Conservation (phyloP, 495 filamentous ascomycete species). For the Letharia lupina region DNA sequence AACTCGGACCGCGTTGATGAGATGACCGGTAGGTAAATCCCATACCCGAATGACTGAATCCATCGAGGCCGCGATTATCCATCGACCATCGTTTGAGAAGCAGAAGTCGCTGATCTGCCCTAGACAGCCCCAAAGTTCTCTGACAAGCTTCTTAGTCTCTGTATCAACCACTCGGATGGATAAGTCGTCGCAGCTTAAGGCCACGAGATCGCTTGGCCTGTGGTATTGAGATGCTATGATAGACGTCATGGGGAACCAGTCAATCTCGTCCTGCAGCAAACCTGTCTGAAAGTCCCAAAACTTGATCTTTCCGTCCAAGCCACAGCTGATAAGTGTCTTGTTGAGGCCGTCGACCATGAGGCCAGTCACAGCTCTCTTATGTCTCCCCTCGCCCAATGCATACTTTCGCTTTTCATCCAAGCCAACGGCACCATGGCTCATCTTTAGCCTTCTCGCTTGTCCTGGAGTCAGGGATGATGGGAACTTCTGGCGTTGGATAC, state of each 20-base stretch:
- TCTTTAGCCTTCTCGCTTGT: conserved; percentile 53
- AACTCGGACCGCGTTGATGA: conserved; percentile 80
- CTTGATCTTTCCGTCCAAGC: conserved; percentile 89
- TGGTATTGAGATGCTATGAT: conserved; percentile 71
- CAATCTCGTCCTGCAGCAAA: conserved; percentile 65
- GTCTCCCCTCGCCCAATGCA: conserved; percentile 46
- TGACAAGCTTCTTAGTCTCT: conserved; percentile 78
- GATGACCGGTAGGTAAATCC: conserved; percentile 91
- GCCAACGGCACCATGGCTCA: conserved; percentile 40
- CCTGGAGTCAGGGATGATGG: conserved; percentile 59
- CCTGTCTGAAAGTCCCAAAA: conserved; percentile 93
- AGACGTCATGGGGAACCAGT: conserved; percentile 76
- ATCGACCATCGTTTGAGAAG: conserved; percentile 88
- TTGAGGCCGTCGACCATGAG: conserved; percentile 79
- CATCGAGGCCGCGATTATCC: conserved; percentile 83
- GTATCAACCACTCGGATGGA: conserved; percentile 84
- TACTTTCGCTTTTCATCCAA: conserved; percentile 38
- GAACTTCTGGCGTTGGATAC: conserved; percentile 74
- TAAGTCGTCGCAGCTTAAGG: conserved; percentile 80
- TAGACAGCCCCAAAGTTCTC: conserved; percentile 87
- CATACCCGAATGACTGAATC: conserved; percentile 80
- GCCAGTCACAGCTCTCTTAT: conserved; percentile 77
- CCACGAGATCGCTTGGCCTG: conserved; percentile 73
- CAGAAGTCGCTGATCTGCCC: conserved; percentile 75
- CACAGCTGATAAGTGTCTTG: conserved; percentile 70